These are phyloP conservation scores for Phyllachora maydis DNA, from an alignment of 2,329 filamentous ascomycete genomes.

Conservation along the genomic window DNA sequence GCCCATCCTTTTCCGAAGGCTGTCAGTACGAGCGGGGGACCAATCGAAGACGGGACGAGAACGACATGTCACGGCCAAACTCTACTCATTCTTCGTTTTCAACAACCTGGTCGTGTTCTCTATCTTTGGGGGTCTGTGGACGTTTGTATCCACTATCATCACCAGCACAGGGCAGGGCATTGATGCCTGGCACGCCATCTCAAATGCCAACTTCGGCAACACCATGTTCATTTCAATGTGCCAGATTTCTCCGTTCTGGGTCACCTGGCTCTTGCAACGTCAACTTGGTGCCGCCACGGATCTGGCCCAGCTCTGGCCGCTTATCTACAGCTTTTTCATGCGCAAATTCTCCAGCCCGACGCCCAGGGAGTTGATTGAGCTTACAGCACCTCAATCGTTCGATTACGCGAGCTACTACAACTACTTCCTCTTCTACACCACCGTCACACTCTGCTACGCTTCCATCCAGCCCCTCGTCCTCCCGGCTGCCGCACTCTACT, in stretches of 20 bases:
- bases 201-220: conserved; percentile 37
- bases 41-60: conserved; percentile 84
- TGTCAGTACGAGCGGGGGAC: conserved; percentile 70
- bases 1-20: conserved; percentile 74
- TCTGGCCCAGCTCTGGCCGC: conserved; percentile 67
- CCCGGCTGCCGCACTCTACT: conserved; percentile 75
- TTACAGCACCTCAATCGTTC: conserved; percentile 80
- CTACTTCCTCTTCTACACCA: conserved; percentile 89
- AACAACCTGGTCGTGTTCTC: conserved; percentile 95
- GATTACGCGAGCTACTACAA: conserved; percentile 97
- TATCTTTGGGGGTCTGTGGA: conserved; percentile 67
- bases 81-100: conserved; percentile 93
- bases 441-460: conserved; percentile 69
- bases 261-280: conserved; percentile 80
- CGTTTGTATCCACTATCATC: conserved; percentile 47
- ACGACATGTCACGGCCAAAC: conserved; percentile 70
- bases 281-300: conserved; percentile 89
- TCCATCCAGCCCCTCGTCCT: conserved; percentile 75
- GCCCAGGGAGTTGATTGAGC: conserved; percentile 75
- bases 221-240: conserved; percentile 58
- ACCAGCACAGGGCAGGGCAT: conserved; percentile 30
- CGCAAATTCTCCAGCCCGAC: conserved; percentile 76
- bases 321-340: conserved; percentile 68
- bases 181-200: conserved; percentile 48
- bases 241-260: conserved; percentile 75